Conservation (phyloP, 2,329 filamentous ascomycete species). For the Neopestalotiopsis sp. region DNA sequence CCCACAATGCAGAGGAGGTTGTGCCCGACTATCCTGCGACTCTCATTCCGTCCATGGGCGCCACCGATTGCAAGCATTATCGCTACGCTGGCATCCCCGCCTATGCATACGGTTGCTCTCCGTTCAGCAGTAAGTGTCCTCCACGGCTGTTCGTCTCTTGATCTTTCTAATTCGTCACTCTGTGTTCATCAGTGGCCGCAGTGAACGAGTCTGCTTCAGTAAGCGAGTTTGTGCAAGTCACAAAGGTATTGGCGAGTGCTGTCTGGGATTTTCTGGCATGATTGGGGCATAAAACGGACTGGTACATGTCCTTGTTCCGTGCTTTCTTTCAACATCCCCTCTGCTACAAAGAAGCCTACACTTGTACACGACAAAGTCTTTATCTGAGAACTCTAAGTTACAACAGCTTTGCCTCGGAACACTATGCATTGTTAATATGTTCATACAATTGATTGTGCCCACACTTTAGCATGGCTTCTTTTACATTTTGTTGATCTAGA, state of each 20-base stretch:
- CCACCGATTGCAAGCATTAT: constrained; percentile 13
- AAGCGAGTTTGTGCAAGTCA: background rate
- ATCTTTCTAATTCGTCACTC: background rate
- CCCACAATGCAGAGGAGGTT: background rate
- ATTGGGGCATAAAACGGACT: background rate
- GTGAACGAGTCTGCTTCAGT: constrained; percentile 9
- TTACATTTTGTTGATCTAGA: too few species aligned
- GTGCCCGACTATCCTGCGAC: background rate
- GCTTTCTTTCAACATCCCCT: too few species aligned
- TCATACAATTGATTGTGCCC: too few species aligned
- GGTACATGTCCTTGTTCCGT: background rate
- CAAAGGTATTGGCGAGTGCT: constrained; percentile 1
- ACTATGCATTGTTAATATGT: too few species aligned
- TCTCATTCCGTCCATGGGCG: constrained; percentile 6
- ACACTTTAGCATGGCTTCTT: too few species aligned
- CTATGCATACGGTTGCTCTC: constrained; percentile 4
- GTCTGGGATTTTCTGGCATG: constrained; percentile 5
- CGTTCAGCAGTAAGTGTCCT: constrained; percentile 2
- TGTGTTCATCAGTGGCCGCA: constrained; percentile 1
- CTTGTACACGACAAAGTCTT: too few species aligned
- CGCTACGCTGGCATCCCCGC: constrained; percentile 9
- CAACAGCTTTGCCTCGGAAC: too few species aligned
- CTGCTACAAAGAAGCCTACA: too few species aligned
- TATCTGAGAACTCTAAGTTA: too few species aligned
- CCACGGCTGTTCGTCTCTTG: background rate